phyloP scores from a whole-genome alignment of 2,329 filamentous ascomycete genomes.

The Phialophora chinensis region DNA sequence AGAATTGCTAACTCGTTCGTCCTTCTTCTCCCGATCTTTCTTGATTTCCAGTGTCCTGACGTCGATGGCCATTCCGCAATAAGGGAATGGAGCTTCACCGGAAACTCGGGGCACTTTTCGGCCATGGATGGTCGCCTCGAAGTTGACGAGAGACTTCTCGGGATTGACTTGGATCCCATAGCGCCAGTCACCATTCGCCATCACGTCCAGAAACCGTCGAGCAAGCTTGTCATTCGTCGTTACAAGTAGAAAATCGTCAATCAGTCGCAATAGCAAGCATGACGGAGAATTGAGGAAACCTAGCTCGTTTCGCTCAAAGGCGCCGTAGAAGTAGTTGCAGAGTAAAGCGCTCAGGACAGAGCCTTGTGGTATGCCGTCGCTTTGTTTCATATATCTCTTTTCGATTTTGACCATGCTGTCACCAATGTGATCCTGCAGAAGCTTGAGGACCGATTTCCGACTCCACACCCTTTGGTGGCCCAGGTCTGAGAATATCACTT shows the following conservation, averaged over 20 bases:
- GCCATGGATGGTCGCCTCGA: constrained; percentile 67
- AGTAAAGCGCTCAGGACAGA: constrained; percentile 84
- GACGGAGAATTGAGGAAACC: constrained; percentile 64
- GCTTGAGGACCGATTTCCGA: constrained; percentile 66
- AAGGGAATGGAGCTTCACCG: constrained; percentile 71
- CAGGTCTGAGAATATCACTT: constrained; percentile 77
- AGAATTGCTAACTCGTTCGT: constrained; percentile 66
- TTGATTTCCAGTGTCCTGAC: constrained; percentile 74
- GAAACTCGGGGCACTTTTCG: constrained; percentile 58
- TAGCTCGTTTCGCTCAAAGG: constrained; percentile 75
- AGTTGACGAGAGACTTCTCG: constrained; percentile 84
- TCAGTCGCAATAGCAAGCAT: constrained; percentile 76
- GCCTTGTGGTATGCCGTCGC: constrained; percentile 87
- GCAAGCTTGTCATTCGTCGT: constrained; percentile 73
- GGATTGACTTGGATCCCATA: constrained; percentile 82
- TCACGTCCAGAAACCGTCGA: constrained; percentile 72
- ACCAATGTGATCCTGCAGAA: constrained; percentile 80
- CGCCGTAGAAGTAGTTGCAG: constrained; percentile 95
- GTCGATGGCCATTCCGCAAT: constrained; percentile 82
- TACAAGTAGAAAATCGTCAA: constrained; percentile 92
- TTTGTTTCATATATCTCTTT: constrained; percentile 86
- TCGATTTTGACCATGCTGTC: constrained; percentile 87
- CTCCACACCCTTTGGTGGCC: constrained; percentile 64
- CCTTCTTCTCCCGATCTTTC: constrained; percentile 69
- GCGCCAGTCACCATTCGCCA: constrained; percentile 77